Percentiles rank a stretch among this genome's conserved stretches.
These are phyloP conservation scores for Boletus sp. DNA, from an alignment of 768 basidiomycete species.

Conservation along the genomic window DNA sequence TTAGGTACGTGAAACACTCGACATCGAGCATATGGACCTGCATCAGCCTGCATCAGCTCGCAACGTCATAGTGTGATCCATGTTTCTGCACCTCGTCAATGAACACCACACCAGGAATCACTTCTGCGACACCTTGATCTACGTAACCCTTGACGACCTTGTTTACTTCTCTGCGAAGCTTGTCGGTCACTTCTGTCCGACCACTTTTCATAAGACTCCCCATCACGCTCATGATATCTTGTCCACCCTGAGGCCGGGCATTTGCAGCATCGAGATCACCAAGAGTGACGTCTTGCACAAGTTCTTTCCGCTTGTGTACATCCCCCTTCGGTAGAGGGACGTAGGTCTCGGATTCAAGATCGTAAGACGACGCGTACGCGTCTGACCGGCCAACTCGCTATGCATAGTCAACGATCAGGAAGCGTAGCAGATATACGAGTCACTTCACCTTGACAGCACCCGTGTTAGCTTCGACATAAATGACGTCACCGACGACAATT, in stretches of 20 bases:
- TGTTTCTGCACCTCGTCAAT: conserved; percentile 83
- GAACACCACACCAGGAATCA: conserved; percentile 97
- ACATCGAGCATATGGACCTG: conserved; percentile 99
- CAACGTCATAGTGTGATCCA: neutral
- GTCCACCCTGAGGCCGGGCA: conserved; percentile 92
- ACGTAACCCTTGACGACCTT: conserved; percentile 97
- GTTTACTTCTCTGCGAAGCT: conserved; percentile 92
- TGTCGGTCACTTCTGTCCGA: conserved; percentile 96
- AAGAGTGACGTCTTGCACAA: conserved; percentile 92
- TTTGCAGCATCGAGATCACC: conserved; percentile 97
- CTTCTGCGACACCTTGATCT: conserved; percentile 96
- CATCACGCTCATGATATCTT: conserved; percentile 99
- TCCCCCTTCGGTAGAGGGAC: conserved; percentile 97
- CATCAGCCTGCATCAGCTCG: conserved; percentile 1
- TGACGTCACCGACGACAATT: conserved; percentile 93
- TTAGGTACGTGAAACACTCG: conserved; percentile 98
- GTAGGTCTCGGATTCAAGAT: conserved; percentile 97
- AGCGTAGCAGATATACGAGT: neutral
- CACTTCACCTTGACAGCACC: conserved; percentile 86
- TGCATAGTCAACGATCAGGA: neutral
- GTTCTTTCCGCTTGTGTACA: conserved; percentile 93
- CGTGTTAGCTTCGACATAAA: conserved; percentile 91
- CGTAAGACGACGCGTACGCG: conserved; percentile 96
- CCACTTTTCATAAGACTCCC: conserved; percentile 86
- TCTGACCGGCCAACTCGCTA: conserved; percentile 96